A percentile compares a stretch with the other conserved stretches of the same genome.
Conservation (phyloP, 177 flowering plant genomes). For the Vitis hybrid region DNA sequence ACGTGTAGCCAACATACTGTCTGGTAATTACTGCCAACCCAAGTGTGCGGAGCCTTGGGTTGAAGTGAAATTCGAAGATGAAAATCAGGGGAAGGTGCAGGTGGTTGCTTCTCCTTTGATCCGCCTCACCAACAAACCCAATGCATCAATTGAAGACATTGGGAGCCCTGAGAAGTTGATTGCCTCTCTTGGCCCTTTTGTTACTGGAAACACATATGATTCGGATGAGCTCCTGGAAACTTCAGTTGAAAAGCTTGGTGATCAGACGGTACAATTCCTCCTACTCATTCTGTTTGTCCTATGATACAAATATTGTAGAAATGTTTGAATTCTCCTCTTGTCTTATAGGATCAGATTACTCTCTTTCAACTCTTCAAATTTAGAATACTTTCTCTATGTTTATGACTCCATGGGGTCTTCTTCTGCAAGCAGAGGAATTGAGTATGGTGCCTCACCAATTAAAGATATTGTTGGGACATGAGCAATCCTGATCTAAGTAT, state of each 20-base stretch:
- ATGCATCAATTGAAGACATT: conserved; percentile 86
- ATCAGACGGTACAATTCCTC: conserved; percentile 63
- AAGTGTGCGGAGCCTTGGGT: conserved; percentile 99
- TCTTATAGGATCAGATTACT: neutral
- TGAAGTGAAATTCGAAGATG: conserved; percentile 93
- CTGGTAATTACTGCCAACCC: conserved; percentile 98
- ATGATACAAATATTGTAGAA: no score
- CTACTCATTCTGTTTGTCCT: neutral
- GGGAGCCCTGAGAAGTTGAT: conserved; percentile 95
- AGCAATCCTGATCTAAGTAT: no score
- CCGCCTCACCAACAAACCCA: conserved; percentile 89
- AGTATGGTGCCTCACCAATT: no score
- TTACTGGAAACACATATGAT: conserved; percentile 84
- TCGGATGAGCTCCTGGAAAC: conserved; percentile 85
- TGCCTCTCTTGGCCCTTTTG: conserved; percentile 93
- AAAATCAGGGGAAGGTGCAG: conserved; percentile 88
- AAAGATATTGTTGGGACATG: no score
- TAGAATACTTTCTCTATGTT: no score
- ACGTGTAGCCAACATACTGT: conserved; percentile 84
- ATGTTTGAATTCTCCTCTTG: neutral
- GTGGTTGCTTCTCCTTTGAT: conserved; percentile 93
- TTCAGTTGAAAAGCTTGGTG: conserved; percentile 68
- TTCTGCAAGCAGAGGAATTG: no score
- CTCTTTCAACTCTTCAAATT: neutral
- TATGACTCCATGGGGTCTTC: no score